These are phyloP conservation scores for Salpingoeca rosetta DNA, from an alignment of 78 protist genomes.

Conservation along the genomic window DNA sequence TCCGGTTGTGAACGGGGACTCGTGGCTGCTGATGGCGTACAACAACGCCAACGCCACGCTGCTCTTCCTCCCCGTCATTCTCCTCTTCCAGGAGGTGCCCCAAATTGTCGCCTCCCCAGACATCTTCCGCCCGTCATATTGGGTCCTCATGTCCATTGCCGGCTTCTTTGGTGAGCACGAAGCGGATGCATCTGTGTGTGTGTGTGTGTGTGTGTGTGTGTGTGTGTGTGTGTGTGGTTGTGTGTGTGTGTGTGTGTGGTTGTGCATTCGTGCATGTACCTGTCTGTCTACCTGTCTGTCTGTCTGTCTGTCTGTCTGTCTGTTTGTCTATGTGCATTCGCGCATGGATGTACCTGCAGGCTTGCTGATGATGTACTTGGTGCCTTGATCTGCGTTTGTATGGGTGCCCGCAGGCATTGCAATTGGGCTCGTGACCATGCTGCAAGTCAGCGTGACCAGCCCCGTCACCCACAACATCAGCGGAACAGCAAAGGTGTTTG, in stretches of 20 bases:
- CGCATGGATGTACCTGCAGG: too few species aligned
- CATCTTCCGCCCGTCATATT: neutral
- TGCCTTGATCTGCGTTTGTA: too few species aligned
- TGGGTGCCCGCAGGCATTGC: too few species aligned
- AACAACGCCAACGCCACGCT: neutral
- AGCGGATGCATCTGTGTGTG: too few species aligned
- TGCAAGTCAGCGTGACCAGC: neutral
- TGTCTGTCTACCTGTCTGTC: too few species aligned
- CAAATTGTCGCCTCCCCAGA: neutral
- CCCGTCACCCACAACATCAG: neutral
- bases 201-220: too few species aligned
- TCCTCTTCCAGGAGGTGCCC: neutral
- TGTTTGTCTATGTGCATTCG: too few species aligned
- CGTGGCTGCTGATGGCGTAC: neutral
- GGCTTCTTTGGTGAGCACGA: constrained; percentile 9
- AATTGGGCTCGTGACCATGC: neutral
- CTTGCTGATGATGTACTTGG: too few species aligned
- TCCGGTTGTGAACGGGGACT: neutral
- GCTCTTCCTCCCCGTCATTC: neutral
- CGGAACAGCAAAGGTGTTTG: neutral
- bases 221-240: too few species aligned
- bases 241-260: too few species aligned
- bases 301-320: too few species aligned
- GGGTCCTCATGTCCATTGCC: neutral
- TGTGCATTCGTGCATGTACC: too few species aligned